phyloP scores from a whole-genome alignment of 2,329 filamentous ascomycete genomes.

The Colletotrichum brevisporum region DNA sequence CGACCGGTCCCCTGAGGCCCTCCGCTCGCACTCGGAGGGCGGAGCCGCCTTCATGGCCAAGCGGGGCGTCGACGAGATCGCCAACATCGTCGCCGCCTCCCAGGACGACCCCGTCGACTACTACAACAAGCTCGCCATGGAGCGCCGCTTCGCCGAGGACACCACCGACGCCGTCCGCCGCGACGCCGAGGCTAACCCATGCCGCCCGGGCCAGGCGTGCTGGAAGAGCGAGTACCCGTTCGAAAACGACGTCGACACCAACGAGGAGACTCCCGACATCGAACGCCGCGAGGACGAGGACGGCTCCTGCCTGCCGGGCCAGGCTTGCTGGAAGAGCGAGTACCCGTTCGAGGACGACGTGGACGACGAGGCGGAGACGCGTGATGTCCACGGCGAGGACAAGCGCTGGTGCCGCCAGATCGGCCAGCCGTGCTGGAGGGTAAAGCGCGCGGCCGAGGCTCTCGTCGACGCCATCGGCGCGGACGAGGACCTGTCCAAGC shows the following conservation, averaged over 20 bases:
- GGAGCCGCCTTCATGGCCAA: conserved; percentile 55
- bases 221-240: conserved; percentile 10
- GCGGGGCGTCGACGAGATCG: conserved; percentile 56
- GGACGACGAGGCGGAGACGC: background rate
- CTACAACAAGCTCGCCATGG: conserved; percentile 51
- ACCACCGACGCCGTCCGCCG: conserved; percentile 1
- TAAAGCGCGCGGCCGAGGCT: conserved; percentile 34
- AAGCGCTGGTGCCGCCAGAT: conserved; percentile 47
- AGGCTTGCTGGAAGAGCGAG: background rate
- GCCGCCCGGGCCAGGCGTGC: conserved; percentile 43
- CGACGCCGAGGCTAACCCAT: conserved; percentile 45
- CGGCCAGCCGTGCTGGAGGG: conserved; percentile 32
- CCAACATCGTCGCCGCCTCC: conserved; percentile 51
- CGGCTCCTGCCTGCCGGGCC: too few species aligned
- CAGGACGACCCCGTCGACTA: conserved; percentile 48
- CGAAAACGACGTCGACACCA: conserved; percentile 43
- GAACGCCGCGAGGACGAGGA: too few species aligned
- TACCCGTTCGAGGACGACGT: background rate
- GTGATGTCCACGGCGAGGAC: conserved; percentile 30
- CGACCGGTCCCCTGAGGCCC: conserved; percentile 46
- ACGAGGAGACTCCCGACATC: background rate
- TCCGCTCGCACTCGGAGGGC: conserved; percentile 51
- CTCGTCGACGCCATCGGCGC: conserved; percentile 41
- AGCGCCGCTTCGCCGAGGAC: conserved; percentile 44
- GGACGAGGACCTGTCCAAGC: conserved; percentile 49